Base-by-base conservation (phyloP, 139 green algal genomes). In the Monoraphidium neglectum region DNA sequence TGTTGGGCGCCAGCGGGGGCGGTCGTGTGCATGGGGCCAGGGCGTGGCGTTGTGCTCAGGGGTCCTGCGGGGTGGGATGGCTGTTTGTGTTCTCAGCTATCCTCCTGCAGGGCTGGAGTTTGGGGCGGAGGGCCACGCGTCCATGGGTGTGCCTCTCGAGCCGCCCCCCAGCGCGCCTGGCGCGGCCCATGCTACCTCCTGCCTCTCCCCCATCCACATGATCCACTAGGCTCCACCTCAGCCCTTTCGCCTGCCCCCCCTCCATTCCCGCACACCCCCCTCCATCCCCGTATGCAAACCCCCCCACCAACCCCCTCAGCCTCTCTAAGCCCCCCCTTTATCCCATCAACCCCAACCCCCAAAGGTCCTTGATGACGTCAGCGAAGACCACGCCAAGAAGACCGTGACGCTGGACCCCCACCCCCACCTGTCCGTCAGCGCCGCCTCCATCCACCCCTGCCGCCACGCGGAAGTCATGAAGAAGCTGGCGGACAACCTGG, bases 381-480 rank as follows among this genome's bases (percentile, higher is more conserved):
- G 74, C 30, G 84, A 89, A 71, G 92, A 96, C 75, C 92, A 97
- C 68, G 93, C 91, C 21, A 84, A 87, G 46, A 96, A 97, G 84
- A 98, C 94, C 37, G 89, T 97, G 43, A 97, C 94, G 2, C 79
- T 95, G 37, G 94, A 98, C 59, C 76, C 86, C 10, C 93, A 96
- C 85, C 94, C 94, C 0, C 88, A 98, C 84, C 75, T 88, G 46
- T 57, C 65, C 35, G 62, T 91, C 24, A 72, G 23, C 43, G 90
- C 92, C 1, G 89, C 89, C 15, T 95, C 89, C 70, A 96, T 97
- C 72, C 94, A 98, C 90, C 93, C 94, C 38, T 98, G 94, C 85
- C 84, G 87, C 35, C 93, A 97, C 79, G 89, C 87, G 23, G 79
- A 90, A 33, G 82, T 89, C 15, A 97, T 97, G 92, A 91, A 93